These are phyloP conservation scores for Tuber microsphaerosporum DNA, from an alignment of 495 filamentous ascomycete species.

Conservation along the genomic window DNA sequence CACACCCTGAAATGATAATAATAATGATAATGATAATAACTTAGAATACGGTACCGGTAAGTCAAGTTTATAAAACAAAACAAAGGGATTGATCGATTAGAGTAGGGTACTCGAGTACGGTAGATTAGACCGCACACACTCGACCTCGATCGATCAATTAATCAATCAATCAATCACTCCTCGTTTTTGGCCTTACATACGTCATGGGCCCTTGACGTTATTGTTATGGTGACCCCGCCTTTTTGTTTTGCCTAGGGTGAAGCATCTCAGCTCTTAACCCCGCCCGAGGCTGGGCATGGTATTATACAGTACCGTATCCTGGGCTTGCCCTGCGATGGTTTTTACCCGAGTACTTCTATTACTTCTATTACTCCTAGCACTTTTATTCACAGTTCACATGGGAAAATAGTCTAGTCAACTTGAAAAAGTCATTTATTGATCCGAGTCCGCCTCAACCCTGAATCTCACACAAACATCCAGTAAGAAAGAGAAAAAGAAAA, in stretches of 20 bases:
- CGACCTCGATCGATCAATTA: too few species aligned
- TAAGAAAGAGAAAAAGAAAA: neutral
- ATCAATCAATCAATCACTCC: too few species aligned
- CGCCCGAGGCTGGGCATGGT: neutral
- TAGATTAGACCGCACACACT: too few species aligned
- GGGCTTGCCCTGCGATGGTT: neutral
- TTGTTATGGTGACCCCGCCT: neutral
- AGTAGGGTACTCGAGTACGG: too few species aligned
- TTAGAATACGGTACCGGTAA: too few species aligned
- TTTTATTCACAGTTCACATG: neutral
- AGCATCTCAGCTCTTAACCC: neutral
- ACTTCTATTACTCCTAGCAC: too few species aligned
- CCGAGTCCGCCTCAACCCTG: neutral
- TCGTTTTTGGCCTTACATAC: constrained; percentile 1
- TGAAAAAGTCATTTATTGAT: neutral
- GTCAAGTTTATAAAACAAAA: too few species aligned
- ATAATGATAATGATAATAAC: too few species aligned
- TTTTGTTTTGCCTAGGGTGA: neutral
- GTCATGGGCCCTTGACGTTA: constrained; percentile 7
- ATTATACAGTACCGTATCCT: neutral
- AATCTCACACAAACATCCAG: neutral
- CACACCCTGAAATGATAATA: too few species aligned
- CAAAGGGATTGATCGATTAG: too few species aligned
- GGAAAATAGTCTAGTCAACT: neutral
- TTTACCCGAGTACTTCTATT: too few species aligned